Evolutionary conservation across 148 eudicot genomes (phyloP), one percentile per base, ranked within the genome.

Genomic region (Selenicereus undatus): DNA sequence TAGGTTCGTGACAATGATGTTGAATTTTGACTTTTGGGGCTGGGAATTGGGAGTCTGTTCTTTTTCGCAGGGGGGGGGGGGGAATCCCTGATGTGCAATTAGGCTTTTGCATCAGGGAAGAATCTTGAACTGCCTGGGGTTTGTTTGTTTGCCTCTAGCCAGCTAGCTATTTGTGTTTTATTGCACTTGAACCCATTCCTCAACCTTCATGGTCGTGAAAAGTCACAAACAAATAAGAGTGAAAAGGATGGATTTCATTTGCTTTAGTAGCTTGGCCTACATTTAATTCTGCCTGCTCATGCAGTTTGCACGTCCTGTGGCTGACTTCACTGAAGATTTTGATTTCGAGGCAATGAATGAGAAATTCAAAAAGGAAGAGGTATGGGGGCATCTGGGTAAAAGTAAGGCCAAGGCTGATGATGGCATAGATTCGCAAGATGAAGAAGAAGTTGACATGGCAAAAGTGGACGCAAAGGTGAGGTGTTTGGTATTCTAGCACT

Each of bases 321-420:
- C 88, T 73, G 89, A 72, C 76, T 89, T 85, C 74, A 78, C 87
- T 29, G 89, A 86, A 81, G 93, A 91, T 58, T 91, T 92, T 82
- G 93, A 92, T 83, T 92, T 92, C 65, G 91, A 88, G 78, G 91
- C 91, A 68, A 92, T 90, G 93, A 92, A 90, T 81, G 90, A 92
- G 79, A 92, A 82, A 84, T 92, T 92, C 84, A 92, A 90, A 52
- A 90, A 92, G 80, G 91, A 89, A 58, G 91, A 92, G 86, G 88
- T 90, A 5, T 90, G 95, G 95, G 95, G 92, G 54, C 83, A 88
- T 79, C 88, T 90, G 29, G 92, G 95, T 78, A 90, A 89, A 82
- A 86, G 60, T 82, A 84, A 83, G 78, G 74, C 79, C 30, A 72
- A 78, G 43, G 82, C 79, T 78, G 91, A 86, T 30, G 81, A 73